phyloP scores from a whole-genome alignment of 768 basidiomycete species.

The Coprinellus aureogranulatus region DNA sequence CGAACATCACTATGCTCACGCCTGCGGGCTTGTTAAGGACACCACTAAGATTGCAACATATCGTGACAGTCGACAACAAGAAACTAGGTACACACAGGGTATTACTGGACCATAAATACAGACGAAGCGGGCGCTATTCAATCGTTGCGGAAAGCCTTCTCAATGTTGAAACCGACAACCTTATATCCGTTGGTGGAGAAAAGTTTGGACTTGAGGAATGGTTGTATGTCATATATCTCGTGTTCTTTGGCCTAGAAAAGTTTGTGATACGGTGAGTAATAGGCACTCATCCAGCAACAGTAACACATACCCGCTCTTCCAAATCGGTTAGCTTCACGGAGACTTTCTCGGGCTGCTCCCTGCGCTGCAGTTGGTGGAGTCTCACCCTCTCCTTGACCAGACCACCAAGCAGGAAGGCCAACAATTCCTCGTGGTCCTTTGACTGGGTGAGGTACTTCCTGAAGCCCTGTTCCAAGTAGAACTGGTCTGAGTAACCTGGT shows the following conservation, averaged over 20 bases:
- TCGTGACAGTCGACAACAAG: background rate
- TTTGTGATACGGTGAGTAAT: background rate
- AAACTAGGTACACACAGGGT: background rate
- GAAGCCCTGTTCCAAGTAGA: slow-evolving; percentile 63
- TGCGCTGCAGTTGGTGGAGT: slow-evolving; percentile 72
- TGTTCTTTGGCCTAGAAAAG: slow-evolving; percentile 85
- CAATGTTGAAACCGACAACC: slow-evolving; percentile 60
- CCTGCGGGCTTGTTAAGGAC: too few species aligned
- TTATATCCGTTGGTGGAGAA: slow-evolving; percentile 90
- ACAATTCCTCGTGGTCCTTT: slow-evolving; percentile 91
- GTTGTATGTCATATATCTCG: slow-evolving; percentile 87
- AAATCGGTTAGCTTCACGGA: slow-evolving; percentile 77
- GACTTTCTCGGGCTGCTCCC: slow-evolving; percentile 75
- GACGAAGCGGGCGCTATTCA: background rate
- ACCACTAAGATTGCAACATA: background rate
- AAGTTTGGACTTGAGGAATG: slow-evolving; percentile 82
- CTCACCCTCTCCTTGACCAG: slow-evolving; percentile 91
- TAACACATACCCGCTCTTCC: slow-evolving; percentile 66
- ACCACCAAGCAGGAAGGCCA: slow-evolving; percentile 91
- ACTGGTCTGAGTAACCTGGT: background rate
- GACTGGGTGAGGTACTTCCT: slow-evolving; percentile 96
- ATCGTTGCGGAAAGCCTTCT: slow-evolving; percentile 52
- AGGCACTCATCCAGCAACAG: background rate
- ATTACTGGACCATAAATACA: background rate
- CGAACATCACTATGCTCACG: too few species aligned